These are phyloP conservation scores for Brassica balearica DNA, from an alignment of 441 rosid species.

Conservation along the genomic window DNA sequence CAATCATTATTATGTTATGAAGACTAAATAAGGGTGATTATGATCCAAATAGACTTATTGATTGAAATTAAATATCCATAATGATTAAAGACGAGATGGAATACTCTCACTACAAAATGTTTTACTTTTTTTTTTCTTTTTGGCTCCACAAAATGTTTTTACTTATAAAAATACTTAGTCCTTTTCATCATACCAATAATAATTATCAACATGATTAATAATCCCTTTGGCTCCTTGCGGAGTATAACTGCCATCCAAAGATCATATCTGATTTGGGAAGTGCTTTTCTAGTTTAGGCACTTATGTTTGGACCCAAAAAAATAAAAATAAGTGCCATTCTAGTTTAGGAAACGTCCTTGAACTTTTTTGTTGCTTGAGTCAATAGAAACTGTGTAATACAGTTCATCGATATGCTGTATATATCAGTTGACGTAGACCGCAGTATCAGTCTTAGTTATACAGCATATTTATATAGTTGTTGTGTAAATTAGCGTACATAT, in stretches of 20 bases:
- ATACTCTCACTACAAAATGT: constrained; percentile 2
- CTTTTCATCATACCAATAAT: constrained; percentile 5
- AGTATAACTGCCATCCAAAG: not conserved
- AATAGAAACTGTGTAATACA: not conserved
- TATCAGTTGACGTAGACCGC: constrained; percentile 8
- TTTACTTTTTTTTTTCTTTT: not conserved
- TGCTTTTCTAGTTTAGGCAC: not conserved
- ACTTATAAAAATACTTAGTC: not conserved
- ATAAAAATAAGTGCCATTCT: constrained; percentile 9
- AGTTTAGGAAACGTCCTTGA: constrained; percentile 19
- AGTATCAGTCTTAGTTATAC: not conserved
- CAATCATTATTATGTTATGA: constrained; percentile 26
- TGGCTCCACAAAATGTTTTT: not conserved
- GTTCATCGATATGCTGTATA: not conserved
- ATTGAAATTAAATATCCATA: not conserved
- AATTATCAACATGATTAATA: not conserved
- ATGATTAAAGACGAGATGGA: constrained; percentile 14
- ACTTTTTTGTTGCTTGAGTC: constrained; percentile 20
- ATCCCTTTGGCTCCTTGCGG: not conserved
- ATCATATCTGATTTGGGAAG: not conserved
- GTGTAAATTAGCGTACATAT: not conserved
- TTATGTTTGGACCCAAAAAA: not conserved
- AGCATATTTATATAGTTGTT: not conserved
- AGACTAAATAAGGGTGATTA: constrained; percentile 14
- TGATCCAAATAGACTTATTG: constrained; percentile 5